phyloP scores from a whole-genome alignment of 2,329 filamentous ascomycete genomes.

The Trichophyton benhamiae region DNA sequence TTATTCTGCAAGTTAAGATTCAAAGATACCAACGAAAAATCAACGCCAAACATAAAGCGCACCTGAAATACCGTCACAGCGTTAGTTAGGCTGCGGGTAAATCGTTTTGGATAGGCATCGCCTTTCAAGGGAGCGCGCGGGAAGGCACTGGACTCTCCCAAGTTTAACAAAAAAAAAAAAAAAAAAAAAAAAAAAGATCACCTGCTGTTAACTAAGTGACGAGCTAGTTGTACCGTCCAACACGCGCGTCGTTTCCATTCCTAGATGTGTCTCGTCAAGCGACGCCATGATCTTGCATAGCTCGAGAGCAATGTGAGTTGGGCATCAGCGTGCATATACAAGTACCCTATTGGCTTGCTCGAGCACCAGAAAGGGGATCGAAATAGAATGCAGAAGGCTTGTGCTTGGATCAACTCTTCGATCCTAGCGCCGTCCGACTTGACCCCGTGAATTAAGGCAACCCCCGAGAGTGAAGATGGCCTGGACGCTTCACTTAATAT shows the following conservation, averaged over 20 bases:
- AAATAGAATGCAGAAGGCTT: slow-evolving; percentile 43
- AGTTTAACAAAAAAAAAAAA: slow-evolving; percentile 39
- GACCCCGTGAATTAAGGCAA: background rate
- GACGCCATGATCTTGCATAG: slow-evolving; percentile 62
- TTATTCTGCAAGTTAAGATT: background rate
- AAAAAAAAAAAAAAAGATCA: slow-evolving; percentile 53
- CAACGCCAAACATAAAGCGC: background rate
- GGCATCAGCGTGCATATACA: slow-evolving; percentile 10
- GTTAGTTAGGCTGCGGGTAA: background rate
- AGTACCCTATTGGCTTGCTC: background rate
- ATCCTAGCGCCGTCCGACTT: too few species aligned
- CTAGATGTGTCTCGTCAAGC: slow-evolving; percentile 75
- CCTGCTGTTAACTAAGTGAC: slow-evolving; percentile 41
- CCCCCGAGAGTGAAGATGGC: slow-evolving; percentile 42
- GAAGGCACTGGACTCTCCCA: background rate
- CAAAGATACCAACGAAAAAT: background rate
- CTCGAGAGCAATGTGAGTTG: background rate
- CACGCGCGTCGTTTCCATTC: slow-evolving; percentile 66
- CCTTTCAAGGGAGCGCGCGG: background rate
- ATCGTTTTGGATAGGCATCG: background rate
- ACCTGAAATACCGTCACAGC: background rate
- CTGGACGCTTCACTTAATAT: slow-evolving; percentile 67
- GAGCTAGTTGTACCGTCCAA: slow-evolving; percentile 47
- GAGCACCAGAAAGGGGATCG: background rate
- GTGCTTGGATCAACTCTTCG: slow-evolving; percentile 60